These are phyloP conservation scores for Scorias spongiosa DNA, from an alignment of 2,329 filamentous ascomycete species.

Conservation along the genomic window DNA sequence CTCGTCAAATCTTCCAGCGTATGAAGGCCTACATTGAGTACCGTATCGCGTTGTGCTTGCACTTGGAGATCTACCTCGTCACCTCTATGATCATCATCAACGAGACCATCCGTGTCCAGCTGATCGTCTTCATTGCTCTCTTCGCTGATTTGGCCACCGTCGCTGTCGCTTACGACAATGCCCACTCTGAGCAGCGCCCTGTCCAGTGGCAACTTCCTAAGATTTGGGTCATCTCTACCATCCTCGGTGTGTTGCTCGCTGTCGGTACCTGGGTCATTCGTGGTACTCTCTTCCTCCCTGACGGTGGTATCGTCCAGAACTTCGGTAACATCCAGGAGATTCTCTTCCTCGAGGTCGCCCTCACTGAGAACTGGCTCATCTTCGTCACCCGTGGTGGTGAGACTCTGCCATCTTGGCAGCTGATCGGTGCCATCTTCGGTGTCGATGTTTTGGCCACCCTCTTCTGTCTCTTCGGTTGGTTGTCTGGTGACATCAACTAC, in stretches of 20 bases:
- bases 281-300: constrained; percentile 51
- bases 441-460: constrained; percentile 59
- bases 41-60: constrained; percentile 59
- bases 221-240: constrained; percentile 62
- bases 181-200: constrained; percentile 57
- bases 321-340: constrained; percentile 62
- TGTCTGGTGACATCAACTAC: constrained; percentile 38
- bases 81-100: constrained; percentile 69
- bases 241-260: constrained; percentile 54
- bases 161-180: constrained; percentile 65
- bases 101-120: constrained; percentile 56
- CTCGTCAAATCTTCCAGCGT: constrained; percentile 61
- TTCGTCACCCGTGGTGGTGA: constrained; percentile 45
- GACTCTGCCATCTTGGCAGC: constrained; percentile 61
- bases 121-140: constrained; percentile 65
- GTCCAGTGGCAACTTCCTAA: constrained; percentile 71
- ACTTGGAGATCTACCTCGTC: constrained; percentile 62
- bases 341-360: constrained; percentile 37
- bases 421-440: constrained; percentile 53
- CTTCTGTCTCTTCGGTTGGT: constrained; percentile 63
- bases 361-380: constrained; percentile 41
- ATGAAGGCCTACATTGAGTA: constrained; percentile 69
- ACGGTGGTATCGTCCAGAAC: constrained; percentile 60
- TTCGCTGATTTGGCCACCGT: constrained; percentile 70
- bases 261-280: constrained; percentile 59